Conservation (phyloP, 2,329 filamentous ascomycete species). For the Clarireedia hainanense region DNA sequence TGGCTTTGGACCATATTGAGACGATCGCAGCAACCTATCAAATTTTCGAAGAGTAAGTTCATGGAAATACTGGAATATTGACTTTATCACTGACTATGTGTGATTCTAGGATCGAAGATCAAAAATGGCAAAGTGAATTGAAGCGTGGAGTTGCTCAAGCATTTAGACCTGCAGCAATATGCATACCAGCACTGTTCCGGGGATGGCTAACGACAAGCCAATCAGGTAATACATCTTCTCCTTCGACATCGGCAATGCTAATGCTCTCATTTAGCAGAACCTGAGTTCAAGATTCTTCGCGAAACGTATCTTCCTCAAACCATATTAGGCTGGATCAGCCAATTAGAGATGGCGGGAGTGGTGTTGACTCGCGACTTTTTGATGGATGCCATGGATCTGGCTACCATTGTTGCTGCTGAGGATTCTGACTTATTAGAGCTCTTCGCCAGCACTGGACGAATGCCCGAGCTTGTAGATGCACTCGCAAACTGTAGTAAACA, state of each 20-base stretch:
- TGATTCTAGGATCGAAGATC: neutral
- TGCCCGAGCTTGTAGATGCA: slow-evolving; percentile 68
- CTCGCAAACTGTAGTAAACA: slow-evolving; percentile 47
- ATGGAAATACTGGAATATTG: neutral
- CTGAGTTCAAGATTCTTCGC: slow-evolving; percentile 58
- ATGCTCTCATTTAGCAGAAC: slow-evolving; percentile 39
- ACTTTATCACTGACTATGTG: neutral
- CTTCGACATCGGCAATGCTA: slow-evolving; percentile 9
- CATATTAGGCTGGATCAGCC: slow-evolving; percentile 73
- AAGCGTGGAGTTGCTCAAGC: slow-evolving; percentile 46
- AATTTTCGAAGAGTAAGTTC: slow-evolving; percentile 21
- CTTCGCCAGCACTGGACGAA: slow-evolving; percentile 56
- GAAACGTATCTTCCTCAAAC: slow-evolving; percentile 78
- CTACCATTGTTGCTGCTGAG: slow-evolving; percentile 64
- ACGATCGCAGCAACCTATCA: slow-evolving; percentile 38
- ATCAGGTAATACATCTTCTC: slow-evolving; percentile 13
- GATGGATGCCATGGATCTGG: slow-evolving; percentile 80
- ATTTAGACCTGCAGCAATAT: slow-evolving; percentile 46
- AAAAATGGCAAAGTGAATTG: slow-evolving; percentile 37
- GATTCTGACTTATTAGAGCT: slow-evolving; percentile 57
- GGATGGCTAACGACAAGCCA: slow-evolving; percentile 47
- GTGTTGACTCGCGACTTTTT: slow-evolving; percentile 68
- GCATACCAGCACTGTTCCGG: slow-evolving; percentile 53
- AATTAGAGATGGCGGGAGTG: slow-evolving; percentile 71
- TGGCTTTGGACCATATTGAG: slow-evolving; percentile 60